Conservation (phyloP, 176 grass and related monocot species). For the Carex pumila region DNA sequence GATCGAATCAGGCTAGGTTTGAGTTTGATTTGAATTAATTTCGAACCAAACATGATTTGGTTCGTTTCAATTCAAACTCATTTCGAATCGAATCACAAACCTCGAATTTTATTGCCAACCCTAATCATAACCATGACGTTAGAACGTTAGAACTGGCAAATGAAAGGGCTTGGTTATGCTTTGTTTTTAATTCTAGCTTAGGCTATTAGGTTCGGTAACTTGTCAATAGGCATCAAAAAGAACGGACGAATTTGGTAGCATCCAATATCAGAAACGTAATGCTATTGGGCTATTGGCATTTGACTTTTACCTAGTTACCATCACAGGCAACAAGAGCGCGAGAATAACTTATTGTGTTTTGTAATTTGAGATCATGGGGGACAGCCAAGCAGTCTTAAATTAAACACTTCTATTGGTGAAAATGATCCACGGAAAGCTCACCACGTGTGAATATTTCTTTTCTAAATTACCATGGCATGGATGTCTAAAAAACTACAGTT, state of each 20-base stretch:
- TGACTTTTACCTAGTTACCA: background rate
- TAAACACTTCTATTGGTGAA: background rate
- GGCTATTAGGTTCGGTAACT: background rate
- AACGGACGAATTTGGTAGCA: background rate
- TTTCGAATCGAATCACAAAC: too few relatives aligned
- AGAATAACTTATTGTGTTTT: background rate
- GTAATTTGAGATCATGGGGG: background rate
- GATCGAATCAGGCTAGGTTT: too few relatives aligned
- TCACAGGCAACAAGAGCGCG: background rate
- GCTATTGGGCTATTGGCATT: background rate
- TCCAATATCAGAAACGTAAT: conserved; percentile 7
- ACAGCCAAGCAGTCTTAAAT: background rate
- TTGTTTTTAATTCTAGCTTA: background rate
- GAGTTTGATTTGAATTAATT: too few relatives aligned
- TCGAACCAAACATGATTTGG: too few relatives aligned
- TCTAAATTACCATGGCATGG: background rate
- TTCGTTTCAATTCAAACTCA: too few relatives aligned
- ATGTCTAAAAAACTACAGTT: background rate
- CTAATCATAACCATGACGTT: background rate
- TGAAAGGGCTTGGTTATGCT: background rate
- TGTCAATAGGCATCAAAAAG: background rate
- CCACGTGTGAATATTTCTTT: background rate
- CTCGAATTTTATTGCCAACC: too few relatives aligned
- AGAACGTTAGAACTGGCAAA: too few relatives aligned
- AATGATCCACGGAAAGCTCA: background rate